Base-by-base conservation (phyloP, 306 rosid genomes). In the Heteromeles arbutifolia region DNA sequence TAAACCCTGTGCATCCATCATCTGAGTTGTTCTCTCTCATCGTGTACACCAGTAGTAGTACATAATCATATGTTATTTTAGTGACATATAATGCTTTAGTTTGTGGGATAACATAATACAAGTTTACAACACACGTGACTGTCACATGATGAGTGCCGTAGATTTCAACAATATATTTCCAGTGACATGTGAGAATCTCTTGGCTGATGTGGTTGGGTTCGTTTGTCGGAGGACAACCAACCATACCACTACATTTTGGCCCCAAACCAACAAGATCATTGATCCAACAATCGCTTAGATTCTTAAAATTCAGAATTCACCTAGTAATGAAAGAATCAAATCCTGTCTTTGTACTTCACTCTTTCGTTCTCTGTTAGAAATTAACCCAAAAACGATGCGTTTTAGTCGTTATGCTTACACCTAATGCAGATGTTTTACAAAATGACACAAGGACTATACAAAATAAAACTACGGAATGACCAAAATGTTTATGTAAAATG, bases 401-500 rank as follows among this genome's bases (percentile, higher is more conserved):
- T 15, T 48, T 15, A 18, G 5, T 48, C 21, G 21, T 48, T 48
- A 5, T 18, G 21, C 21, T 48, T 48, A 48, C 54, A 5, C 54
- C 21, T 48, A 15, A 48, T 48, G 54, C 21, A 48, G 3, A 48
- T 15, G 54, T 48, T 48, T 48, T 48, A 48, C 54, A 48, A 48
- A 37, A 7, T 37, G 41, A 37, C 7, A 37, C 41, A 37, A 37
- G 41, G 10, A 37, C 41, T 7, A 37, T 7, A 37, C 41, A 37
- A 37, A 37, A 37, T 37, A 37, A 37, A 37, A 37, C 41, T 37
- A 7, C 28, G 48, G 15, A 19, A 72, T 44, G 59, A 59, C 77
- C 77, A 71, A 32, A 66, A 62, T 26, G 32, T 70, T 59, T 75
- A 78, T 65, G 8, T 72, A 68, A 80, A 80, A 37, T 45, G 87